Conservation (phyloP, 2,329 filamentous ascomycete genomes). For the Diplodia sapinea region DNA sequence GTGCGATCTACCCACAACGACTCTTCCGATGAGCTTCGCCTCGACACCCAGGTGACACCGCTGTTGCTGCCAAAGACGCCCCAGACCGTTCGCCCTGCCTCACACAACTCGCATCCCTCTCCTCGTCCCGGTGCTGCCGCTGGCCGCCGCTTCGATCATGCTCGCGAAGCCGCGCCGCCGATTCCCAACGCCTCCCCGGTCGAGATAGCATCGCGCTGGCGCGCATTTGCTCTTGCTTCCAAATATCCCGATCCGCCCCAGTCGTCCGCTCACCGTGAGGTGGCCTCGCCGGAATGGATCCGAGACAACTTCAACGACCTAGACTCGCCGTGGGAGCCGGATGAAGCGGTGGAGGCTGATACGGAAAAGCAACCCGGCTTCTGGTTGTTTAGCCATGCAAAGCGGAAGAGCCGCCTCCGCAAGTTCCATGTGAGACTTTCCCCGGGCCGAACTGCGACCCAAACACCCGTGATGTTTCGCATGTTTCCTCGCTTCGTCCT, state of each 20-base stretch:
- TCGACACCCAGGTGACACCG: constrained; percentile 21
- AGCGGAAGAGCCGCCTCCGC: constrained; percentile 60
- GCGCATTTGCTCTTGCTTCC: constrained; percentile 44
- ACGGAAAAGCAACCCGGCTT: constrained; percentile 56
- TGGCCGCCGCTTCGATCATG: constrained; percentile 49
- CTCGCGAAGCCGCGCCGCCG: constrained; percentile 46
- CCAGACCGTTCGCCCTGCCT: constrained; percentile 43
- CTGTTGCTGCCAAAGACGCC: constrained; percentile 38
- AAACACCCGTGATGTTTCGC: constrained; percentile 24
- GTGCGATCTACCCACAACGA: constrained; percentile 47
- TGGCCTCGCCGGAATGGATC: constrained; percentile 54
- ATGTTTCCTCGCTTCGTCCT: constrained; percentile 8
- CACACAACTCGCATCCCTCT: constrained; percentile 47
- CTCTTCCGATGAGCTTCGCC: constrained; percentile 22
- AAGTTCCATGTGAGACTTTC: constrained; percentile 58
- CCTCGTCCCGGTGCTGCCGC: constrained; percentile 47
- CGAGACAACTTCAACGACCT: constrained; percentile 56
- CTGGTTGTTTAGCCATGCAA: constrained; percentile 54
- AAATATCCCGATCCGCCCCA: constrained; percentile 38
- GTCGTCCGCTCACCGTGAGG: constrained; percentile 45
- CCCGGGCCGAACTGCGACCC: constrained; percentile 17
- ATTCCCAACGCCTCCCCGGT: constrained; percentile 44
- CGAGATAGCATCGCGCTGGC: constrained; percentile 48
- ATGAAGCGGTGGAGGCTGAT: constrained; percentile 57
- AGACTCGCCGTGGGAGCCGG: constrained; percentile 59